Evolutionary conservation across 345 rosid species (phyloP).

Genomic region (Jatropha curcas): DNA sequence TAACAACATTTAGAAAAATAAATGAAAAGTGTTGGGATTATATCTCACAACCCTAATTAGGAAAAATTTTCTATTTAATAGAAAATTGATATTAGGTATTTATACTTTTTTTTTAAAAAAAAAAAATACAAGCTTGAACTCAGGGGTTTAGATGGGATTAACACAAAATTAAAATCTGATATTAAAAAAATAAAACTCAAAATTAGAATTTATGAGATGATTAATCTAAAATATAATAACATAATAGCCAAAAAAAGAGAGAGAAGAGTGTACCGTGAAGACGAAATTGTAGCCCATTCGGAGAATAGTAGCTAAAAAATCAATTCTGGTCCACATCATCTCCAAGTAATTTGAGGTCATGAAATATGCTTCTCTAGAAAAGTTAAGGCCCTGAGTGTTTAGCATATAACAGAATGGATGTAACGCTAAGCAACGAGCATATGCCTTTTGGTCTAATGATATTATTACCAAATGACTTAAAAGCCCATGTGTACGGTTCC

Average conservation of each 20-base stretch:
- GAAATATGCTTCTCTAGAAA: slow-evolving; percentile 48
- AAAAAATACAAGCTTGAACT: too few relatives aligned
- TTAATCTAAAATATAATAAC: too few relatives aligned
- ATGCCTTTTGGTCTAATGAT: slow-evolving; percentile 53
- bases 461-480: slow-evolving; percentile 53
- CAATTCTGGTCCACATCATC: slow-evolving; percentile 77
- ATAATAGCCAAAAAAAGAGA: background rate
- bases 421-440: slow-evolving; percentile 41
- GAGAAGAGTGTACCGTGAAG: slow-evolving; percentile 48
- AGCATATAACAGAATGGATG: slow-evolving; percentile 52
- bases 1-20: too few relatives aligned
- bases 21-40: too few relatives aligned
- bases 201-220: too few relatives aligned
- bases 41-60: too few relatives aligned
- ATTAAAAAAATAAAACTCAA: background rate
- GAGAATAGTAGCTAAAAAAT: slow-evolving; percentile 46
- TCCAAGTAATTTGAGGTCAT: slow-evolving; percentile 52
- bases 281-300: slow-evolving; percentile 59
- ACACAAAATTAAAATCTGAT: too few relatives aligned
- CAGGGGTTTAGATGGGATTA: too few relatives aligned
- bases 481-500: slow-evolving; percentile 46
- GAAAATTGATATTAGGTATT: too few relatives aligned
- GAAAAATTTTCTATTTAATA: too few relatives aligned
- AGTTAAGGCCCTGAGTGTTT: slow-evolving; percentile 34
- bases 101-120: too few relatives aligned